phyloP scores from a whole-genome alignment of 140 eudicot genomes.

The Flaveria floridana region DNA sequence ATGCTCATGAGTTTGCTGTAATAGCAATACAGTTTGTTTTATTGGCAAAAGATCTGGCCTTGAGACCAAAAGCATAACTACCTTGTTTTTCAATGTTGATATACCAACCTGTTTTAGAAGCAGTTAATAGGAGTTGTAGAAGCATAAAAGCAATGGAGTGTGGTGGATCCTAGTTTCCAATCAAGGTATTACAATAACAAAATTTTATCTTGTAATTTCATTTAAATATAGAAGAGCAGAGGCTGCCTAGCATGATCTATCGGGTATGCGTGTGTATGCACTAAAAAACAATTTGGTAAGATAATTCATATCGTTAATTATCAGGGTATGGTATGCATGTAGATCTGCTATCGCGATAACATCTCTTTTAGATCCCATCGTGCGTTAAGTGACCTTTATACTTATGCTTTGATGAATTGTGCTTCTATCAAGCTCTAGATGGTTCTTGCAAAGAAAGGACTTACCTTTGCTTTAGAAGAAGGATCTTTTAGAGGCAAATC shows the following conservation, averaged over 20 bases:
- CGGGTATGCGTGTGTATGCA: neutral
- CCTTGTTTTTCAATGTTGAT: constrained; percentile 54
- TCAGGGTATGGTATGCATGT: neutral
- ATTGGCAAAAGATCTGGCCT: constrained; percentile 63
- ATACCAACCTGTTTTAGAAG: constrained; percentile 44
- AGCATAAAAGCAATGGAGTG: neutral
- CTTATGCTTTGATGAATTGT: neutral
- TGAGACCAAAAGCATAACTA: constrained; percentile 62
- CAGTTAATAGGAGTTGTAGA: neutral
- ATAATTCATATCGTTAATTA: neutral
- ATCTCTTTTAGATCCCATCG: neutral
- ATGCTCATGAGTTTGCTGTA: constrained; percentile 54
- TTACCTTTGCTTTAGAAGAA: constrained; percentile 55
- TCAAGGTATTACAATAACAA: neutral
- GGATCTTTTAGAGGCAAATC: constrained; percentile 58
- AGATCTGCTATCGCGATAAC: neutral
- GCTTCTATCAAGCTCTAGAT: neutral
- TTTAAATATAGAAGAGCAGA: neutral
- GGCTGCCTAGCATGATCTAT: neutral
- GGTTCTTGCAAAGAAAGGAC: constrained; percentile 12
- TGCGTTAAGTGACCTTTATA: neutral
- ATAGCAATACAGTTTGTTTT: constrained; percentile 51
- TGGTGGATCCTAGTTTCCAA: neutral
- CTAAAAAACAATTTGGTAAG: neutral
- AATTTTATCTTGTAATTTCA: neutral